Conservation (phyloP, 1,284 basidiomycete genomes). For the Pseudozyma pruni region DNA sequence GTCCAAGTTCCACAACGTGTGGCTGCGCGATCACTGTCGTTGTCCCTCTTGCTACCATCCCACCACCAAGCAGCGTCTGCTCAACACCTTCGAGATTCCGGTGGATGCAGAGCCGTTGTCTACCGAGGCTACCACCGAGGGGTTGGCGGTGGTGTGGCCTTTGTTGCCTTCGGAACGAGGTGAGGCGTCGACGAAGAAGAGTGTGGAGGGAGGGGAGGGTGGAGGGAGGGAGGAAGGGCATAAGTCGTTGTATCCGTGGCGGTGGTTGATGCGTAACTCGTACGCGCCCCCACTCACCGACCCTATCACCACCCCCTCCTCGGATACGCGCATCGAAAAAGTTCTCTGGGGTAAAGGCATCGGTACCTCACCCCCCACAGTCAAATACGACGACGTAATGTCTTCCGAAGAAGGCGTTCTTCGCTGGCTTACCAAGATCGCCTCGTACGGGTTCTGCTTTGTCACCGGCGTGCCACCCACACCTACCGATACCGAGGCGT, state of each 20-base stretch:
- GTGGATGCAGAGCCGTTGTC: constrained; percentile 76
- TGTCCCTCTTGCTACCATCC: constrained; percentile 88
- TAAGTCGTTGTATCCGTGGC: constrained; percentile 84
- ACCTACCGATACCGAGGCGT: constrained; percentile 83
- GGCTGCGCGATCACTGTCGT: constrained; percentile 86
- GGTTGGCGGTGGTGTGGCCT: constrained; percentile 75
- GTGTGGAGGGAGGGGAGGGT: no score
- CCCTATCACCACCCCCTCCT: constrained; percentile 71
- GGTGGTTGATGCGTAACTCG: constrained; percentile 79
- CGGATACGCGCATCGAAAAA: constrained; percentile 43
- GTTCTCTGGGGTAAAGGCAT: constrained; percentile 85
- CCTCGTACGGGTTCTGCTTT: constrained; percentile 85
- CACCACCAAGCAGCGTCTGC: constrained; percentile 86
- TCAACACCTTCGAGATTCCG: constrained; percentile 89
- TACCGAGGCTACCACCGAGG: constrained; percentile 75
- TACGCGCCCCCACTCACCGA: constrained; percentile 75
- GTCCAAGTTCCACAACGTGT: constrained; percentile 73
- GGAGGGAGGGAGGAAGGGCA: constrained; percentile 69
- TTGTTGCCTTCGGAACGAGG: constrained; percentile 35
- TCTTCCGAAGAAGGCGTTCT: constrained; percentile 77
- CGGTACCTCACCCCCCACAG: constrained; percentile 78
- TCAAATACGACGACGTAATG: constrained; percentile 82
- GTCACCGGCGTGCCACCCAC: constrained; percentile 83
- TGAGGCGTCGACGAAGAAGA: no score
- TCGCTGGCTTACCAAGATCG: constrained; percentile 82